Conservation (phyloP, 352 stramenopile species). For the Thalassiosira delicatula region DNA sequence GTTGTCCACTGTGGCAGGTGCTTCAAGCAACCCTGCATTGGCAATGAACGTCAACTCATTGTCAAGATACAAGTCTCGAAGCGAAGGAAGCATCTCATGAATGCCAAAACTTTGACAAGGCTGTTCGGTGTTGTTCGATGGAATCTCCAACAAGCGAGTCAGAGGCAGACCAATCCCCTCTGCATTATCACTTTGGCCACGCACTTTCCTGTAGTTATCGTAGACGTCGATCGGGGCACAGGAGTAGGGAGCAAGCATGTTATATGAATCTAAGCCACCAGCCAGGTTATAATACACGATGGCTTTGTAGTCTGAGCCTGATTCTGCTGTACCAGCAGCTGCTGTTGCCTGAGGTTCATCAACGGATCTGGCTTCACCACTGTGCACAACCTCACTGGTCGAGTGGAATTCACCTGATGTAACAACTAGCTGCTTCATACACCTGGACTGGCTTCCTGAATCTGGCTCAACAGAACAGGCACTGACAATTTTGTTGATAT, state of each 20-base stretch:
- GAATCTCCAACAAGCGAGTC: conserved; percentile 26
- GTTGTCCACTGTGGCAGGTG: conserved; percentile 62
- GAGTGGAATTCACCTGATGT: conserved; percentile 80
- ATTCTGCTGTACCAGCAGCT: no score
- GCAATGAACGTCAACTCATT: conserved; percentile 64
- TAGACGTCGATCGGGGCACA: not conserved
- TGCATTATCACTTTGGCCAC: no score
- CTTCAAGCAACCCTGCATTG: conserved; percentile 81
- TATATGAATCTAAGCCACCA: conserved; percentile 68
- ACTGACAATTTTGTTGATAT: conserved; percentile 57
- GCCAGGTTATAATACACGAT: conserved; percentile 68
- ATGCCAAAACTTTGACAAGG: conserved; percentile 70
- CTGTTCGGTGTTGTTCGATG: conserved; percentile 42
- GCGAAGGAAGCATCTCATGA: conserved; percentile 54
- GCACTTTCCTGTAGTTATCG: not conserved
- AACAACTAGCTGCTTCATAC: conserved; percentile 24
- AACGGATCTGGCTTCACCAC: conserved; percentile 22
- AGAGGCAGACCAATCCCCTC: conserved; percentile 52
- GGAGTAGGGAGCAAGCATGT: not conserved
- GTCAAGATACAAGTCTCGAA: conserved; percentile 76
- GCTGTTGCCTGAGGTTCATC: no score
- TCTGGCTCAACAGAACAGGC: conserved; percentile 41
- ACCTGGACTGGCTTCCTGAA: conserved; percentile 34
- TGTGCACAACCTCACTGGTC: conserved; percentile 57
- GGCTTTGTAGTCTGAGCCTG: conserved; percentile 72